Base-by-base conservation (phyloP, 164 flowering plant species). In the Taxillus chinensis region DNA sequence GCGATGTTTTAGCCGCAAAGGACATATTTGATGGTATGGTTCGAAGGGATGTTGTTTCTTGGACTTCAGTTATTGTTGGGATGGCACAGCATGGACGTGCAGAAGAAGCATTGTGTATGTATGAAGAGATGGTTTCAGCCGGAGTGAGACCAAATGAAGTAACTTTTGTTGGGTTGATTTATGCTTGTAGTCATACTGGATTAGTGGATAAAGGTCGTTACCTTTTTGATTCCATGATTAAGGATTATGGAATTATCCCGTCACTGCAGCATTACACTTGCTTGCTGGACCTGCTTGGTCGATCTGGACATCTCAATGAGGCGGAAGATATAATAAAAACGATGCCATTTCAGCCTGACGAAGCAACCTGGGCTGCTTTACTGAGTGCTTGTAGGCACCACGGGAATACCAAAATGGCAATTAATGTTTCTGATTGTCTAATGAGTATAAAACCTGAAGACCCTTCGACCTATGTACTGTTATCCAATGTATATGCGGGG, bases 31-130 rank as follows among this genome's bases (percentile, higher is more conserved):
- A 61, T 63, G 16, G 57, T 38, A 80, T 84, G 77, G 13, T 7
- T 1, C 56, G 45, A 9, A 78, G 73, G 67, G 92, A 92, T 77
- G 82, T 92, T 4, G 82, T 89, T 59, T 82, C 96, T 55, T 89
- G 96, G 96, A 89, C 98, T 48, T 84, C 90, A 0, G 79, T 92
- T n/a, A 87, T 92, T 38, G 89, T 89, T 52, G 98, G 96, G 39
- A 60, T 67, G 16, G 96, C 96, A 61, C 96, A 87, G 57, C 96
- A 89, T 66, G 98, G 96, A n/a, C 74, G 40, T 71, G 95, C 85
- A 4, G 59, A 70, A 66, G 87, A 84, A 67, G 89, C 96, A 60
- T 70, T 89, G 57, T 64, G 64, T 15, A 62, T 87, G 41, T 87
- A 84, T 69, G 80, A 83, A 63, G 71, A 78, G 61, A 87, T 89